phyloP scores from a whole-genome alignment of 2,329 filamentous ascomycete genomes.

The Coniosporium tulheliwenetii region DNA sequence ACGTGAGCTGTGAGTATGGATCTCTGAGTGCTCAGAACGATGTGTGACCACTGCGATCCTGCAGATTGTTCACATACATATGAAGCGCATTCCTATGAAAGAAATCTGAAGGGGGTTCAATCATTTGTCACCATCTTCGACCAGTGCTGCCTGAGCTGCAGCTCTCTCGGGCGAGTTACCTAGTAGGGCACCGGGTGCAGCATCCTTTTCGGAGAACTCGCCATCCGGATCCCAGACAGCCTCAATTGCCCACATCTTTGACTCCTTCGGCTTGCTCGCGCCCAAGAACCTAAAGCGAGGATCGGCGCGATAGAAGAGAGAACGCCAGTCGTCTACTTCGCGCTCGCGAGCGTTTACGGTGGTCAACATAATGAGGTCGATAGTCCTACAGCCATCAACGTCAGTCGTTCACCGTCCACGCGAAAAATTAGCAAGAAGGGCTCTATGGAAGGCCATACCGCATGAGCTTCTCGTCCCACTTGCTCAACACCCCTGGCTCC shows the following conservation, averaged over 20 bases:
- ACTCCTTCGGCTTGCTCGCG: neutral
- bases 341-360: conserved; percentile 11
- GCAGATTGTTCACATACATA: no score
- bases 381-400: neutral
- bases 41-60: no score
- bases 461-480: neutral
- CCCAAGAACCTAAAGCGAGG: neutral
- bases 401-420: neutral
- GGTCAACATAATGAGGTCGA: conserved; percentile 7
- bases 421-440: neutral
- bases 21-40: no score
- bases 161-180: no score
- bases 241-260: neutral
- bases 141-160: no score
- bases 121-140: no score
- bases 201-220: no score
- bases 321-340: conserved; percentile 9
- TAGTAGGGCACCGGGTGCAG: no score
- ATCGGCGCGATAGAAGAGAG: neutral
- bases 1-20: no score
- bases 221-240: neutral
- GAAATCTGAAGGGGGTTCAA: no score
- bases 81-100: no score
- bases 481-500: neutral
- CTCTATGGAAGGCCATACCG: neutral